These are phyloP conservation scores for Sclerotinia sclerotiorum DNA, from an alignment of 2,329 filamentous ascomycete genomes.

Conservation along the genomic window DNA sequence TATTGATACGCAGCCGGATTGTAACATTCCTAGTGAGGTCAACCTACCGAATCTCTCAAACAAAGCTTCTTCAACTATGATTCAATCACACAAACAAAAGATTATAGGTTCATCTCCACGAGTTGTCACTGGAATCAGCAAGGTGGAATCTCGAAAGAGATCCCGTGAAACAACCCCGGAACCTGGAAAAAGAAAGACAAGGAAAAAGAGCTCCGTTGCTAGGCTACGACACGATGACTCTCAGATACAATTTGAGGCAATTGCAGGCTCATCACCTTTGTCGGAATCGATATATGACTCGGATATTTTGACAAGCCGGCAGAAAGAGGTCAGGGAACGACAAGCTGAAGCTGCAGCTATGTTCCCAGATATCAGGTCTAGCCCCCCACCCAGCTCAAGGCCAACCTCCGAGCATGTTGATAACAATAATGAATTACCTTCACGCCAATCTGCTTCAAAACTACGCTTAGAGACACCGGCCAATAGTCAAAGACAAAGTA, in stretches of 20 bases:
- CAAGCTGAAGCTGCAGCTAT: conserved; percentile 60
- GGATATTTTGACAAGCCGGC: conserved; percentile 74
- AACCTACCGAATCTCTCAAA: conserved; percentile 17
- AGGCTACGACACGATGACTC: conserved; percentile 76
- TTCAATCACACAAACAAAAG: background rate
- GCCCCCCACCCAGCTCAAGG: conserved; percentile 40
- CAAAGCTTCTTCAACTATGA: background rate
- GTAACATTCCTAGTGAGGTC: conserved; percentile 12
- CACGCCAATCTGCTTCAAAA: conserved; percentile 32
- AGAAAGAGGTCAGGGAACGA: conserved; percentile 73
- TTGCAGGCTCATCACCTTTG: conserved; percentile 61
- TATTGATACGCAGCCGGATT: conserved; percentile 42
- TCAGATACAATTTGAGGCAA: conserved; percentile 73
- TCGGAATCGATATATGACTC: conserved; percentile 57
- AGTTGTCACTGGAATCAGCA: conserved; percentile 29
- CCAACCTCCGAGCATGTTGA: conserved; percentile 29
- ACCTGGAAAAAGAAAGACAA: conserved; percentile 41
- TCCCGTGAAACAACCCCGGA: conserved; percentile 39
- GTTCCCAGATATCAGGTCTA: conserved; percentile 67
- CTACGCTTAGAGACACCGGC: conserved; percentile 23
- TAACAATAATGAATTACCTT: conserved; percentile 35
- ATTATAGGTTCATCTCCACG: conserved; percentile 29
- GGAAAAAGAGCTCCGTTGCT: conserved; percentile 45
- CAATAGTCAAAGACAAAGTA: conserved; percentile 30
- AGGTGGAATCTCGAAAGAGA: conserved; percentile 28